Base-by-base conservation (phyloP, 352 stramenopile genomes). In the Pythium graminicola region DNA sequence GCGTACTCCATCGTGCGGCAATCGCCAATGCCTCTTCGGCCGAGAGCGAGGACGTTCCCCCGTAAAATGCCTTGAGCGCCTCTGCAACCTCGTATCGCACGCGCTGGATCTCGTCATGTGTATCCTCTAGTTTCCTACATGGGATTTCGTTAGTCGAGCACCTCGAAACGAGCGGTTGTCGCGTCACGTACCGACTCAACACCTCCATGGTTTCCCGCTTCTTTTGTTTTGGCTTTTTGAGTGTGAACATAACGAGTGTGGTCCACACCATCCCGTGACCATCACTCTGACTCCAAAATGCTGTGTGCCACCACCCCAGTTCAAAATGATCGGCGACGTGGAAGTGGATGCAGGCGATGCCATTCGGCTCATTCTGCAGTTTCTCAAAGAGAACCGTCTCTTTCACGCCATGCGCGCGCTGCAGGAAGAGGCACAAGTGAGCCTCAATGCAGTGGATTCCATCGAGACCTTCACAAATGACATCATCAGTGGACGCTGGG, bases 361-460 rank as follows among this genome's bases (percentile, higher is more conserved):
- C 42, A 73, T 97, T 48, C 82, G 86, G 22, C 69, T 97, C 23
- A 89, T 97, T 49, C 78, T 96, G 57, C 86, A 97, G 70, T 97
- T 95, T 50, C 75, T 96, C 31, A 78, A 90, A 49, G 91, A 98
- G 67, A 93, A 96, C 61, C 73, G 81, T 9, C 69, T 98, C 8
- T 88, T 88, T 38, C 44, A 69, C 22, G 72, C 86, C 8, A 81
- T 97, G 72, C 69, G 76, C 19, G 66, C 82, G 47, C 68, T 97
- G 39, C 86, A 97, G 61, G 70, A 92, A 19, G 88, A 97, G 69
- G 70, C 84, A 8, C 81, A 92, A 56, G 77, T 96, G 46, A 76
- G 79, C 45, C 72, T 96, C 22, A 91, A 94, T 49, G 74, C 81
- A 8, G 88, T 97, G 31, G 86, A 96, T 53, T 94, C 81, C 45